Evolutionary conservation across 495 filamentous ascomycete genomes (phyloP), one percentile per base, ranked within the genome.

Genomic region (Geopyxis carbonaria): DNA sequence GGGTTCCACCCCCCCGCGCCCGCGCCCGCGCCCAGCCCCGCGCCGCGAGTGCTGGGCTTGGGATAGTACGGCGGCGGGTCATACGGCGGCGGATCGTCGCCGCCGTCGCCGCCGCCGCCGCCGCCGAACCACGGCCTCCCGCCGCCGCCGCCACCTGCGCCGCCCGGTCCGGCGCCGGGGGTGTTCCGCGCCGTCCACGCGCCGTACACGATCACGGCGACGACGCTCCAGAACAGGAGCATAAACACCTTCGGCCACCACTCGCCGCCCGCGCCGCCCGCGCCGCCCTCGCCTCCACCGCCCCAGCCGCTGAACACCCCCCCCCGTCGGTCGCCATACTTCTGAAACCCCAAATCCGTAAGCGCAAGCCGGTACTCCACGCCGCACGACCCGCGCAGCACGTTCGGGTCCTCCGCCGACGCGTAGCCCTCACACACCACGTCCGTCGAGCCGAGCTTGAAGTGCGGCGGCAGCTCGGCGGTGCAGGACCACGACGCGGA

Each of bases 371-470:
- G 65, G 57, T 95, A 97, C 57, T 97, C 86, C 8, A 93, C 87
- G 2, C 83, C 89, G 59, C 89, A 97, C 51, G 53, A 56, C 8
- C 51, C 51, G 53, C 15, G 7, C 13, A 97, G 62, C 3, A 95
- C 68, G 60, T 83, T 89, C 0, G 69, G 67, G 53, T 97, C 89
- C 14, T 83, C 70, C 0, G 78, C 59, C 8, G 56, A 60, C 13
- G 69, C 64, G 58, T 93, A 95, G 6, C 89, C 89, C 53, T 97
- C 89, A 57, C 89, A 97, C 2, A 82, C 64, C 8, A 97, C 89
- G 40, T 97, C 87, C 2, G 89, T 94, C 19, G 68, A 63, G 24
- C 85, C 89, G 9, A 95, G 70, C 55, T 89, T 89, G 56, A 97
- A 79, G 49, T 91, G 80, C 0, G 67, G 54, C 0, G 89, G 89